A percentile compares a stretch with the other conserved stretches of the same genome.
Conservation (phyloP, 345 rosid species). For the Geranium rotundifolium region DNA sequence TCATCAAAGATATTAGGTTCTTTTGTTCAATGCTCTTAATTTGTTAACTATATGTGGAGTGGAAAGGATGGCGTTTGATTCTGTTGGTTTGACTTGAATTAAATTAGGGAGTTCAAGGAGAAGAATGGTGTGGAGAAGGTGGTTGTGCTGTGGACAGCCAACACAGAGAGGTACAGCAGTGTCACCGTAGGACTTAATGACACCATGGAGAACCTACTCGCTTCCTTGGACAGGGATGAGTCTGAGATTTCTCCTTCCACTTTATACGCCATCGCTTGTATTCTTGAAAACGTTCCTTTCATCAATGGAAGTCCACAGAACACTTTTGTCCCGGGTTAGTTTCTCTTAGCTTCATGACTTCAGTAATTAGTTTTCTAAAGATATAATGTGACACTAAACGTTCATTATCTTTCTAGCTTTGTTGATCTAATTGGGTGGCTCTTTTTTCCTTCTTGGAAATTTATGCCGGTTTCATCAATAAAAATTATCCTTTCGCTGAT, state of each 20-base stretch:
- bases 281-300: slow-evolving; percentile 79
- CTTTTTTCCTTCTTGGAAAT: too few species aligned
- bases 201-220: slow-evolving; percentile 71
- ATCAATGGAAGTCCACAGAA: slow-evolving; percentile 98
- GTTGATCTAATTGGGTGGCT: too few species aligned
- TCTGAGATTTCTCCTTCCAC: slow-evolving; percentile 95
- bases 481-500: too few species aligned
- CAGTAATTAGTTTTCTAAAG: neutral
- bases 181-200: slow-evolving; percentile 79
- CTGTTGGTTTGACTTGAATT: neutral
- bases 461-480: too few species aligned
- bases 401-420: too few species aligned
- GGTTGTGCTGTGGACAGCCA: slow-evolving; percentile 96
- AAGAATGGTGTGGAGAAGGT: slow-evolving; percentile 70
- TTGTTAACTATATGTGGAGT: too few species aligned
- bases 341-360: neutral
- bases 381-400: too few species aligned
- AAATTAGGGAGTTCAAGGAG: slow-evolving; percentile 76
- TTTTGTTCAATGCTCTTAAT: too few species aligned
- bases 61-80: too few species aligned
- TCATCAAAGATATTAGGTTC: slow-evolving; percentile 80
- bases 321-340: slow-evolving; percentile 88
- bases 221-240: slow-evolving; percentile 70
- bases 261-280: slow-evolving; percentile 77
- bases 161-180: slow-evolving; percentile 95